Evolutionary conservation across 257 asterid genomes (phyloP).

Genomic region (Anisodus acutangulus): DNA sequence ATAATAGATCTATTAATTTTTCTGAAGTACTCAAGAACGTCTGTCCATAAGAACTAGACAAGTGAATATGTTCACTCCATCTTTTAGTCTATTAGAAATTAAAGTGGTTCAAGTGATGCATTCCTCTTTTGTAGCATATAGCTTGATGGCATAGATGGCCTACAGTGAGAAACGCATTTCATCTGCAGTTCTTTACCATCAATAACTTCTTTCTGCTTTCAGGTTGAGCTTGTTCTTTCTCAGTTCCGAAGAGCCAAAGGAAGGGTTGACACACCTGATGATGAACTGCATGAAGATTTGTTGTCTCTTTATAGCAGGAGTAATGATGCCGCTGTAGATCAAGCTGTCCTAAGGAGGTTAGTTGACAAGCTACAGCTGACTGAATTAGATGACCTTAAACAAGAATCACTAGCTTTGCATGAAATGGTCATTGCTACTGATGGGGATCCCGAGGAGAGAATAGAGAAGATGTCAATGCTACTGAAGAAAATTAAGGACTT

Average conservation of each 20-base stretch:
- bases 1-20: neutral
- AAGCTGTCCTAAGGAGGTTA: conserved; percentile 59
- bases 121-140: neutral
- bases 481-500: conserved; percentile 91
- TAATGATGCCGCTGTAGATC: conserved; percentile 51
- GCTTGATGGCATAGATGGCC: neutral
- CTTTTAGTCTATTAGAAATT: neutral
- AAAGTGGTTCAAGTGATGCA: neutral
- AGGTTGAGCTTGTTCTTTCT: conserved; percentile 96
- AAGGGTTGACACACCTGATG: conserved; percentile 77
- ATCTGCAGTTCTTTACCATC: neutral
- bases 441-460: conserved; percentile 88
- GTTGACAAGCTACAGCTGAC: conserved; percentile 82
- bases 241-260: conserved; percentile 98
- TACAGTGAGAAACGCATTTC: neutral
- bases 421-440: conserved; percentile 90
- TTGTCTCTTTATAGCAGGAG: conserved; percentile 58
- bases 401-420: conserved; percentile 96
- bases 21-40: neutral
- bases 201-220: conserved; percentile 31
- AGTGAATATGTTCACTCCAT: neutral
- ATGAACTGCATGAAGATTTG: conserved; percentile 79
- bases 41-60: neutral
- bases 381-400: conserved; percentile 82
- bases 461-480: conserved; percentile 95